A percentile compares a stretch with the other conserved stretches of the same genome.
These are phyloP conservation scores for Acanthamoeba sp. DNA, from an alignment of 208 protist genomes.

Conservation along the genomic window DNA sequence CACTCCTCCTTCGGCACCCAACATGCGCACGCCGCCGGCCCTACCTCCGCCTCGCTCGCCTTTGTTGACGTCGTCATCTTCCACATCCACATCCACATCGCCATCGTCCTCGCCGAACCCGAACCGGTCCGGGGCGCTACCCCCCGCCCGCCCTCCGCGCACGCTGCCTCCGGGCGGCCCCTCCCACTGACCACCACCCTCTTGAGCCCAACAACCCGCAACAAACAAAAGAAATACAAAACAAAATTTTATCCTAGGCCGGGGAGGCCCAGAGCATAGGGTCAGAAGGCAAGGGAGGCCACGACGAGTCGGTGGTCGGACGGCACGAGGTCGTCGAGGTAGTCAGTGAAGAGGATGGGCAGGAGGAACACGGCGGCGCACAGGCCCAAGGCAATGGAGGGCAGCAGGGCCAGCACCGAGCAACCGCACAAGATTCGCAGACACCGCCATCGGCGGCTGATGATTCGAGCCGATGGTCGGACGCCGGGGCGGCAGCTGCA, in stretches of 20 bases:
- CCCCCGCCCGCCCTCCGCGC: no score
- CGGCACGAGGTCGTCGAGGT: conserved; percentile 28
- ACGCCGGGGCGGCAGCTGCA: background rate
- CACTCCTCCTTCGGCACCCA: background rate
- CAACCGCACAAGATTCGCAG: background rate
- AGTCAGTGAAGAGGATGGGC: background rate
- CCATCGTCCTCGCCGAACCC: background rate
- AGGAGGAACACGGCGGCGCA: background rate
- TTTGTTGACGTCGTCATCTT: background rate
- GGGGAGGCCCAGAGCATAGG: no score
- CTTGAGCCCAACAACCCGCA: no score
- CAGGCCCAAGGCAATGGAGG: background rate
- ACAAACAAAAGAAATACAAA: no score
- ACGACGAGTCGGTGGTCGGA: conserved; percentile 20
- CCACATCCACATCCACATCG: background rate
- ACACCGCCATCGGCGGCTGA: background rate
- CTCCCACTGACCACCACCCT: background rate
- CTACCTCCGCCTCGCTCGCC: background rate
- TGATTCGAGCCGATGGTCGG: background rate
- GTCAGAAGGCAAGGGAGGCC: background rate
- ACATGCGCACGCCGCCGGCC: background rate
- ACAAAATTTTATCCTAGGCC: no score
- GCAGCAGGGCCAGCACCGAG: background rate
- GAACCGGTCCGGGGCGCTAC: no score
- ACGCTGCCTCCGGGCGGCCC: background rate